A percentile compares a stretch with the other conserved stretches of the same genome.
phyloP scores from a whole-genome alignment of 371 early-diverging fungal species.

The Batkoa obscura region DNA sequence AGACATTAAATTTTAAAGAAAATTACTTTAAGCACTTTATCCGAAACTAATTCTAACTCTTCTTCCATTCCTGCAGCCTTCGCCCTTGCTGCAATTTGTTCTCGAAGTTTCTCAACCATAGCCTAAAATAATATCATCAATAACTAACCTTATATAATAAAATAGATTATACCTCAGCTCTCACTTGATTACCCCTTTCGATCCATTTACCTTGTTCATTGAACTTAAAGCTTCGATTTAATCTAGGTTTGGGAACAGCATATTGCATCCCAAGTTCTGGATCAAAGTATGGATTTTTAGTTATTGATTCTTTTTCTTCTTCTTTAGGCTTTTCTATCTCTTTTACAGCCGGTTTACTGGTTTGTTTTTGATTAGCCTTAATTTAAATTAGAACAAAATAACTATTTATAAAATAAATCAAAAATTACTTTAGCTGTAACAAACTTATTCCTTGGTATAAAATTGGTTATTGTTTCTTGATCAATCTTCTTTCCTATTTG shows the following conservation, averaged over 20 bases:
- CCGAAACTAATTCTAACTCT: constrained; percentile 52
- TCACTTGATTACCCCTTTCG: constrained; percentile 54
- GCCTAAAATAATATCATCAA: constrained; percentile 17
- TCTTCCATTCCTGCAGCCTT: constrained; percentile 67
- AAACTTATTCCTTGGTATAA: constrained; percentile 27
- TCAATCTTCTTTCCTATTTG: not conserved
- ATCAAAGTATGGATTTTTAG: constrained; percentile 77
- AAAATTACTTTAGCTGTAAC: constrained; percentile 21
- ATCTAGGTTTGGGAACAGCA: constrained; percentile 27
- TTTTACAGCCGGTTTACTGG: constrained; percentile 18
- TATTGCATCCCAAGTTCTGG: constrained; percentile 27
- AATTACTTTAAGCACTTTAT: constrained; percentile 44
- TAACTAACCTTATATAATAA: not conserved
- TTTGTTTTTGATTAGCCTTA: constrained; percentile 21
- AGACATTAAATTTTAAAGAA: constrained; percentile 7
- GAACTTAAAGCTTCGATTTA: constrained; percentile 46
- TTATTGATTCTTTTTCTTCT: constrained; percentile 31
- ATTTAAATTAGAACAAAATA: not conserved
- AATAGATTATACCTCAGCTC: constrained; percentile 17
- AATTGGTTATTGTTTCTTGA: not conserved
- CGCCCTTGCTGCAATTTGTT: constrained; percentile 62
- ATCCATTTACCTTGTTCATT: constrained; percentile 63
- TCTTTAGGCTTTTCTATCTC: constrained; percentile 17
- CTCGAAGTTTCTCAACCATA: constrained; percentile 61
- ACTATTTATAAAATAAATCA: not conserved